A percentile compares a stretch with the other conserved stretches of the same genome.
Evolutionary conservation across 257 asterid species (phyloP).

Genomic region (Lycium ferocissimum): DNA sequence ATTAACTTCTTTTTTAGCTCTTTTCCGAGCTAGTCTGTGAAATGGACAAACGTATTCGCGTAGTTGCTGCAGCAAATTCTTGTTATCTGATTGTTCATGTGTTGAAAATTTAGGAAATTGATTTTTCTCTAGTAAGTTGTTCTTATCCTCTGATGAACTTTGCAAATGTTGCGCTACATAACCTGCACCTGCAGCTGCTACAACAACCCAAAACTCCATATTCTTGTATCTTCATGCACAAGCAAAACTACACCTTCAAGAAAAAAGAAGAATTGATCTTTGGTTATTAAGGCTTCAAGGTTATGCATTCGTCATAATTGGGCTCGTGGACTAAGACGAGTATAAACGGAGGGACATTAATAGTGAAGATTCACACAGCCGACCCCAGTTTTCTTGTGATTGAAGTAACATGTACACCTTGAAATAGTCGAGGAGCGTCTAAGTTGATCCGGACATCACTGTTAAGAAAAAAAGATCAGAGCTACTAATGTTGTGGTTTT

Average conservation of each 20-base stretch:
- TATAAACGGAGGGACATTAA: background rate
- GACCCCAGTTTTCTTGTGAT: too few relatives aligned
- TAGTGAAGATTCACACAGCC: background rate
- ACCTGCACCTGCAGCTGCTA: conserved; percentile 91
- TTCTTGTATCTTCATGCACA: background rate
- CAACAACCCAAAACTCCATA: conserved; percentile 84
- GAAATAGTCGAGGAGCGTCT: background rate
- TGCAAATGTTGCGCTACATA: conserved; percentile 65
- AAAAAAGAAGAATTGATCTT: background rate
- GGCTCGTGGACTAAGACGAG: background rate
- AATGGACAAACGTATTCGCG: conserved; percentile 68
- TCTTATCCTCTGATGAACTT: conserved; percentile 50
- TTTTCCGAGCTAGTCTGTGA: conserved; percentile 50
- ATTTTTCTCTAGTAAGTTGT: conserved; percentile 34
- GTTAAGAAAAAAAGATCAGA: too few relatives aligned
- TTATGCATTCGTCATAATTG: too few relatives aligned
- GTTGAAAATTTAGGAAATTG: conserved; percentile 36
- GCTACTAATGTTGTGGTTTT: background rate
- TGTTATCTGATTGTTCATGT: conserved; percentile 47
- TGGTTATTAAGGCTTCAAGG: background rate
- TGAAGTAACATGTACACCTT: background rate
- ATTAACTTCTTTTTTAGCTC: conserved; percentile 30
- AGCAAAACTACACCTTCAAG: background rate
- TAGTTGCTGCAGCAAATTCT: conserved; percentile 62
- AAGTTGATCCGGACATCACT: background rate